Percentiles rank a stretch among this genome's conserved stretches.
These are phyloP conservation scores for Eutypella sp. DNA, from an alignment of 2,329 filamentous ascomycete genomes.

Conservation along the genomic window DNA sequence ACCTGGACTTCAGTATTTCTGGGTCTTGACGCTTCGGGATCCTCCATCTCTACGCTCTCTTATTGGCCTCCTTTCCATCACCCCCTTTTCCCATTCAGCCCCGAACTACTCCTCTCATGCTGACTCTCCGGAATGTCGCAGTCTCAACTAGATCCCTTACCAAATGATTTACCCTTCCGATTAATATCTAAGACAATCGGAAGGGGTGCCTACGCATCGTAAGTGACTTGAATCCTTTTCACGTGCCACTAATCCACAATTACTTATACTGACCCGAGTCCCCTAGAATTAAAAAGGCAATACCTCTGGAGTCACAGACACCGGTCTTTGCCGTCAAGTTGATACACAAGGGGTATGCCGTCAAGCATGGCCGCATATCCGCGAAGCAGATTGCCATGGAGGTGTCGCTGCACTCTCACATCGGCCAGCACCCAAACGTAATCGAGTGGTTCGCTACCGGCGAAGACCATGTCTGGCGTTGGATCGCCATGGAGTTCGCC, in stretches of 20 bases:
- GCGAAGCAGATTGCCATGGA: conserved; percentile 89
- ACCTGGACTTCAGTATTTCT: no score
- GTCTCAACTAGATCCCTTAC: conserved; percentile 86
- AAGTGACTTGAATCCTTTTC: conserved; percentile 29
- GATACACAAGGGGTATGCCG: conserved; percentile 94
- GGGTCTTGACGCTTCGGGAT: no score
- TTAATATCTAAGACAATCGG: conserved; percentile 96
- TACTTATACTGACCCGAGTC: conserved; percentile 5
- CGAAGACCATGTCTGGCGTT: conserved; percentile 82
- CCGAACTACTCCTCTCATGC: no score
- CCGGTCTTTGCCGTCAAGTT: conserved; percentile 97
- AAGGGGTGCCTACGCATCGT: conserved; percentile 96
- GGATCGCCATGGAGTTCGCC: conserved; percentile 98
- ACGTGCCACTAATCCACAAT: conserved; percentile 7
- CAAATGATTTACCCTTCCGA: conserved; percentile 80
- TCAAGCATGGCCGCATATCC: conserved; percentile 81
- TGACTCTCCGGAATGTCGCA: conserved; percentile 54
- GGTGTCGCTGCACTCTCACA: conserved; percentile 80
- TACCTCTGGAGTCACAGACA: conserved; percentile 60
- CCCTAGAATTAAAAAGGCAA: conserved; percentile 83
- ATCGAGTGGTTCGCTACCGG: conserved; percentile 89
- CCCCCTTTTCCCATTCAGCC: no score
- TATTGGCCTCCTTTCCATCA: no score
- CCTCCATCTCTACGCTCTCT: no score
- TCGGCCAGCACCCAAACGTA: conserved; percentile 86